Evolutionary conservation across 2,329 filamentous ascomycete genomes (phyloP).

Genomic region (Hysterium pulicare): DNA sequence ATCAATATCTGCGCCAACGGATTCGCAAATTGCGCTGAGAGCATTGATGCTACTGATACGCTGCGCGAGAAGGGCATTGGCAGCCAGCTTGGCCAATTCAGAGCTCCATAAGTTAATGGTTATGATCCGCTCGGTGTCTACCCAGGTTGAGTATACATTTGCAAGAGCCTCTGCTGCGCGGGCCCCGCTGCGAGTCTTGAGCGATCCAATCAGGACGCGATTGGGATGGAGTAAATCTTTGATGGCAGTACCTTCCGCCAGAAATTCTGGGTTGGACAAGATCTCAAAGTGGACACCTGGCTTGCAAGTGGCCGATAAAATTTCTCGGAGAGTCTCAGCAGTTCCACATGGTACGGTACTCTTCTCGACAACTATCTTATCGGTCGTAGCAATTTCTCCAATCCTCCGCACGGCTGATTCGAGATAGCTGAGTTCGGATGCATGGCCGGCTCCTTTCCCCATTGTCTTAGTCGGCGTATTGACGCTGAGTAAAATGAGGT

Average conservation of each 20-base stretch:
- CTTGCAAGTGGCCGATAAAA: conserved; percentile 61
- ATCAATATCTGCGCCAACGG: conserved; percentile 70
- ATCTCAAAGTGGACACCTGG: conserved; percentile 59
- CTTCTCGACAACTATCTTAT: conserved; percentile 77
- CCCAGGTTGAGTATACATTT: conserved; percentile 68
- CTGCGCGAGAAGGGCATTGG: conserved; percentile 78
- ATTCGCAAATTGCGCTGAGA: conserved; percentile 75
- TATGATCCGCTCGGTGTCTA: conserved; percentile 63
- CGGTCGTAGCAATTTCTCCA: conserved; percentile 62
- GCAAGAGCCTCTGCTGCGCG: conserved; percentile 62
- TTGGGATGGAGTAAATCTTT: conserved; percentile 68
- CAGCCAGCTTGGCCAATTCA: conserved; percentile 73
- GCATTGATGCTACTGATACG: conserved; percentile 79
- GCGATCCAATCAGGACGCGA: conserved; percentile 71
- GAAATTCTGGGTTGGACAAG: conserved; percentile 77
- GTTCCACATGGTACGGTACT: conserved; percentile 76
- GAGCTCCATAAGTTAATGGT: conserved; percentile 74
- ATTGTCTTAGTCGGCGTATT: conserved; percentile 75
- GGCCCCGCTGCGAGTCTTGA: conserved; percentile 60
- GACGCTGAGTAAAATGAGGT: conserved; percentile 72
- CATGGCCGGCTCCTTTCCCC: conserved; percentile 66
- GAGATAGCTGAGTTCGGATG: conserved; percentile 69
- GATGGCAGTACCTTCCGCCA: conserved; percentile 74
- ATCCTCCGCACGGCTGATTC: conserved; percentile 68
- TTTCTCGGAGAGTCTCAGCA: conserved; percentile 65